A percentile compares a stretch with the other conserved stretches of the same genome.
Conservation (phyloP, 345 rosid genomes). For the Hypericum androsaemum region DNA sequence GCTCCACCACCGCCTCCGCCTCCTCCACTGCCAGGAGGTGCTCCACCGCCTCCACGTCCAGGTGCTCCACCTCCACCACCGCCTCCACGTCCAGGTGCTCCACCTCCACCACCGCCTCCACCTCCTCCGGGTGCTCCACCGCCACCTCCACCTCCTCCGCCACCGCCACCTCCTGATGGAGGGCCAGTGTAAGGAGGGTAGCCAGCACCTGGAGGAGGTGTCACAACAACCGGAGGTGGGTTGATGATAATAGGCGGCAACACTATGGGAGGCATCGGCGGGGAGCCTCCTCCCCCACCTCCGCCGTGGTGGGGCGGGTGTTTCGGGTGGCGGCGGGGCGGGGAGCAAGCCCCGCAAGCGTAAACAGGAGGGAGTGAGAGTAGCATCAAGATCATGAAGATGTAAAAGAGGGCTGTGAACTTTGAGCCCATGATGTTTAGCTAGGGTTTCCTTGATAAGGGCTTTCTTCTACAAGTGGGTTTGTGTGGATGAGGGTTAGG, state of each 20-base stretch:
- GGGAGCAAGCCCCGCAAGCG: constrained; percentile 49
- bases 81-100: neutral
- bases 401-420: constrained; percentile 31
- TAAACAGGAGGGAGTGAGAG: constrained; percentile 43
- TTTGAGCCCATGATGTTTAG: constrained; percentile 28
- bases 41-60: constrained; percentile 24
- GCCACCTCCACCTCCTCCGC: no score
- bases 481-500: neutral
- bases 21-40: constrained; percentile 5
- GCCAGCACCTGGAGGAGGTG: constrained; percentile 40
- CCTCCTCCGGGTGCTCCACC: constrained; percentile 11
- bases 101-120: constrained; percentile 14
- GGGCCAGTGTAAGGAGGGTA: constrained; percentile 40
- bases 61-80: constrained; percentile 32
- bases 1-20: constrained; percentile 13
- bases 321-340: constrained; percentile 19
- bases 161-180: constrained; percentile 11
- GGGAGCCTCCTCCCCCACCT: constrained; percentile 2
- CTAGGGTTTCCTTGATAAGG: constrained; percentile 16
- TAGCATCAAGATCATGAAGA: constrained; percentile 39
- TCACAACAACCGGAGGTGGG: constrained; percentile 21
- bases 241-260: constrained; percentile 31
- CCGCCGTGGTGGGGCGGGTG: constrained; percentile 56
- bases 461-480: neutral
- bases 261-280: constrained; percentile 14